Percentiles rank a stretch among this genome's conserved stretches.
phyloP scores from a whole-genome alignment of 208 protist species.

The Trypanosoma melophagium region DNA sequence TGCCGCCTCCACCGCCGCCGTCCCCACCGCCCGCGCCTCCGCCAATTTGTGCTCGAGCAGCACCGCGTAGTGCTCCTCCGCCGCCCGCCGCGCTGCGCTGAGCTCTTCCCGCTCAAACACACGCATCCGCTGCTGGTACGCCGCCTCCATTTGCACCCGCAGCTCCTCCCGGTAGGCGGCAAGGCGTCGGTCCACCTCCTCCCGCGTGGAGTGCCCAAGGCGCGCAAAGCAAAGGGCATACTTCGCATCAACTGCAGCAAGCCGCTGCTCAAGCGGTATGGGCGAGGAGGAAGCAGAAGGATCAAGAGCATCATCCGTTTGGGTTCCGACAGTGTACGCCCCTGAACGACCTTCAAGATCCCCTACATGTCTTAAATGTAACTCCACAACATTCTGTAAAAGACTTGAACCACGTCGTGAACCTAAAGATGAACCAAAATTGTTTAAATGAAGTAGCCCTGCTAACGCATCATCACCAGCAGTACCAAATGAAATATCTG shows the following conservation, averaged over 20 bases:
- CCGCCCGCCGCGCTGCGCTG: conserved; percentile 48
- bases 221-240: conserved; percentile 79
- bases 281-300: conserved; percentile 21
- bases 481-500: conserved; percentile 37
- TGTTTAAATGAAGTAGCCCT: conserved; percentile 53
- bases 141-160: conserved; percentile 61
- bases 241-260: conserved; percentile 85
- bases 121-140: conserved; percentile 74
- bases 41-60: conserved; percentile 61
- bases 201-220: conserved; percentile 53
- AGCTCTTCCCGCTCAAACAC: conserved; percentile 61
- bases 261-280: conserved; percentile 74
- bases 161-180: conserved; percentile 70
- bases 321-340: conserved; percentile 37
- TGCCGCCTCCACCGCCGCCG: conserved; percentile 41
- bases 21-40: conserved; percentile 63
- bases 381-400: conserved; percentile 52
- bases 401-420: conserved; percentile 39
- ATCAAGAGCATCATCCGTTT: conserved; percentile 46
- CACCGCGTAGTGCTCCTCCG: conserved; percentile 53
- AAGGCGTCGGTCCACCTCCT: conserved; percentile 77
- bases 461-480: conserved; percentile 28
- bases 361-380: conserved; percentile 30
- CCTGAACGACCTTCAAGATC: conserved; percentile 2
- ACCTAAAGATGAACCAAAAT: conserved; percentile 31